These are phyloP conservation scores for Hypomyces perniciosus DNA, from an alignment of 2,329 filamentous ascomycete species.

Conservation along the genomic window DNA sequence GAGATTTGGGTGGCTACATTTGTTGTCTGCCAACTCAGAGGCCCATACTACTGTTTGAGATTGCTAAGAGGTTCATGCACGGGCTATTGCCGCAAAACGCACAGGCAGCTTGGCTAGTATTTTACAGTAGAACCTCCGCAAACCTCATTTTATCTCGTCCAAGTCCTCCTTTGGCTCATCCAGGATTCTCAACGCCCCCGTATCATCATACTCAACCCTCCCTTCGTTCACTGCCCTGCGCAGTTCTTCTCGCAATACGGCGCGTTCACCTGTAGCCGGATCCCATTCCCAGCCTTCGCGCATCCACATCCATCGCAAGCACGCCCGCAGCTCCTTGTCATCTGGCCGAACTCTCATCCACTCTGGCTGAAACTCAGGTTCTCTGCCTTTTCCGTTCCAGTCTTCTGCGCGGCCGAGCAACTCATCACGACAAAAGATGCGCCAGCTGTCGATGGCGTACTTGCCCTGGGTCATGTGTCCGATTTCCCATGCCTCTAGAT, in stretches of 20 bases:
- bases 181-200: slow-evolving; percentile 41
- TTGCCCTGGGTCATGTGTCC: slow-evolving; percentile 75
- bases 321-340: slow-evolving; percentile 87
- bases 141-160: background rate
- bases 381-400: slow-evolving; percentile 55
- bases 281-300: slow-evolving; percentile 81
- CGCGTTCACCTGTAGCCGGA: slow-evolving; percentile 59
- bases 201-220: slow-evolving; percentile 50
- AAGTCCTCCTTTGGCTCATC: slow-evolving; percentile 10
- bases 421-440: slow-evolving; percentile 84
- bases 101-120: background rate
- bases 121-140: background rate
- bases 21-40: too few relatives aligned
- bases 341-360: slow-evolving; percentile 80
- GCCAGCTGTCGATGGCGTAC: slow-evolving; percentile 85
- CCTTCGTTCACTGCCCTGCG: slow-evolving; percentile 51
- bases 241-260: slow-evolving; percentile 47
- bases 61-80: too few relatives aligned
- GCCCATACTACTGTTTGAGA: too few relatives aligned
- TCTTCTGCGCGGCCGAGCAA: slow-evolving; percentile 60
- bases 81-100: too few relatives aligned
- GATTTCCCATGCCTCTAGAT: slow-evolving; percentile 65
- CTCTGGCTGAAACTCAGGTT: slow-evolving; percentile 65
- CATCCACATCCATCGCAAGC: slow-evolving; percentile 87
- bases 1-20: too few relatives aligned